Base-by-base conservation (phyloP, 1,284 basidiomycete species). In the Trichosporon sp. region DNA sequence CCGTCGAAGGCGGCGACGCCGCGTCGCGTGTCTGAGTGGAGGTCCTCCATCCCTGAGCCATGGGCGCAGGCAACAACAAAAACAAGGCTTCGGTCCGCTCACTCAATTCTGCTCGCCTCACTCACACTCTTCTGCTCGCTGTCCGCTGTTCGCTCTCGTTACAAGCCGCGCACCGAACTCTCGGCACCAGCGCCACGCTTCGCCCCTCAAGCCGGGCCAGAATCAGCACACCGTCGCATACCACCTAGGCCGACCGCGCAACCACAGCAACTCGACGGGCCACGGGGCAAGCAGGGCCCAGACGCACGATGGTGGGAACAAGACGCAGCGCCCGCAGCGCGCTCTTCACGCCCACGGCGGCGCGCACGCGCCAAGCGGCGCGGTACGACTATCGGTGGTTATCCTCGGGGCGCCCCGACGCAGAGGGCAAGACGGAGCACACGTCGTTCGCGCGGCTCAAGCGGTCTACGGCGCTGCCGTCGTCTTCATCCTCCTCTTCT, bases 381-480 rank as follows among this genome's bases (percentile, higher is more conserved):
- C 23, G 25, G 31, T 60, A 60, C 56, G 11, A 53, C 25, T n/a
- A 25, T 53, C 8, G 29, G n/a, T 13, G 67, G 35, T 56, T 6
- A 25, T 29, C 34, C 18, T 5, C 23, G 38, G 42, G 60, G 32
- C 21, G 58, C 34, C 1, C 56, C 35, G 31, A 65, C 12, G 60
- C 67, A 25, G 35, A 60, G 15, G 35, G 42, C 32, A 51, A 7
- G 11, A 68, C 53, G 12, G 64, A 75, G 53, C 79, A 80, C 68
- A 76, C 69, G 29, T 75, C 76, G 2, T 77, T 74, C 66, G 68
- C 73, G 32, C 65, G 77, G 1, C 73, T 76, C 29, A 64, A 42
- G 35, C 35, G 62, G 58, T 68, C 25, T 42, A 66, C 2, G 60
- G 68, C 13, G 53, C 60, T 18, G 5, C 23, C 44, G n/a, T n/a